A percentile compares a stretch with the other conserved stretches of the same genome.
Conservation (phyloP, 768 basidiomycete species). For the Mrakia gelida region DNA sequence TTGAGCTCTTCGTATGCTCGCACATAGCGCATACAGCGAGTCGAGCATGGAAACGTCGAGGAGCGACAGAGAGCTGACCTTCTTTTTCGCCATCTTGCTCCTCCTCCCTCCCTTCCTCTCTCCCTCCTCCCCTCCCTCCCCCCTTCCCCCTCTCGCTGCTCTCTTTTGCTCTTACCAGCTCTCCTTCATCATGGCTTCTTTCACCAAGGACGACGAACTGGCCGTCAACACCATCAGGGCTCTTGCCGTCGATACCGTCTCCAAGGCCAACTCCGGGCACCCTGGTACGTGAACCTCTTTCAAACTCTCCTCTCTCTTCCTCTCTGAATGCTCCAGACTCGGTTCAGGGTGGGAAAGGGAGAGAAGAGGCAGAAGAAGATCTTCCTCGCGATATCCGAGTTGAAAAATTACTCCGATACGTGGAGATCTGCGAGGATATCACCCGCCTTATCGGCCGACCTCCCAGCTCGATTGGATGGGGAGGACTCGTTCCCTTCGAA, state of each 20-base stretch:
- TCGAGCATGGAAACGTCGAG: too few relatives aligned
- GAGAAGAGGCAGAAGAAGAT: too few relatives aligned
- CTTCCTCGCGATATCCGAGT: neutral
- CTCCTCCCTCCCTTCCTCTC: neutral
- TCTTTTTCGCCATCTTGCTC: neutral
- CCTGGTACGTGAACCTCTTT: constrained; percentile 55
- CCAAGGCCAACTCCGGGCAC: constrained; percentile 79
- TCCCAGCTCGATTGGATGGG: constrained; percentile 1
- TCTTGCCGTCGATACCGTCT: constrained; percentile 45
- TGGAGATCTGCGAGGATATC: neutral
- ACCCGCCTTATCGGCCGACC: constrained; percentile 6
- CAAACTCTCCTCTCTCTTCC: neutral
- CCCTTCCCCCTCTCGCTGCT: neutral
- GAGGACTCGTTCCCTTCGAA: neutral
- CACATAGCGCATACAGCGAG: too few relatives aligned
- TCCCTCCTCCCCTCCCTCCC: neutral
- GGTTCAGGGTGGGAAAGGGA: neutral
- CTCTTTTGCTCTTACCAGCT: neutral
- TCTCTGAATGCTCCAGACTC: neutral
- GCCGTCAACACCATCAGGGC: constrained; percentile 40
- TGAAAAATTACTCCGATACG: neutral
- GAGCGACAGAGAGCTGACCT: neutral
- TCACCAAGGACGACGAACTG: constrained; percentile 34
- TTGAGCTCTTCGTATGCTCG: too few relatives aligned
- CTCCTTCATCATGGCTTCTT: constrained; percentile 28